These are phyloP conservation scores for Macadamia tetraphylla DNA, from an alignment of 164 flowering plant species.

Conservation along the genomic window DNA sequence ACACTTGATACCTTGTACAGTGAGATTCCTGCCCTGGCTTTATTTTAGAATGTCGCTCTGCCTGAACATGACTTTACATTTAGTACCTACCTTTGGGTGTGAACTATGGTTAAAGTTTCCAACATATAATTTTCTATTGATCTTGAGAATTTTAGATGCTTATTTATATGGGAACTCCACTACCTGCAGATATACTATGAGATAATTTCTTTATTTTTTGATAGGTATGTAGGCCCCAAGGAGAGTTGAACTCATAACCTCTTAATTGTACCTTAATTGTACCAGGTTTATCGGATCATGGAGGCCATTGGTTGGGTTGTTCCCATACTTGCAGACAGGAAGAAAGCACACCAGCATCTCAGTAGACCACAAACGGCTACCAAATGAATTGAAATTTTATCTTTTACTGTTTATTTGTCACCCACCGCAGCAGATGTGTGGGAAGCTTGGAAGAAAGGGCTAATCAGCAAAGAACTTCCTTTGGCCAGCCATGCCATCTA, in stretches of 20 bases:
- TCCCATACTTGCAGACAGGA: conserved; percentile 57
- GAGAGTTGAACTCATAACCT: too few relatives aligned
- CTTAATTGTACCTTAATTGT: not conserved
- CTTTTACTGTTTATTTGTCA: conserved; percentile 74
- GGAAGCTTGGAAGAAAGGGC: conserved; percentile 16
- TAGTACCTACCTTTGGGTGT: too few relatives aligned
- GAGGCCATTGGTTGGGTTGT: conserved; percentile 82
- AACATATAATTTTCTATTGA: not conserved
- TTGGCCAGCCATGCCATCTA: conserved; percentile 45
- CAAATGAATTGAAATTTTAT: conserved; percentile 71
- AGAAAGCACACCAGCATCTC: conserved; percentile 76
- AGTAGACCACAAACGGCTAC: conserved; percentile 47
- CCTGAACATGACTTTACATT: too few relatives aligned
- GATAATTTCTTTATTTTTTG: too few relatives aligned
- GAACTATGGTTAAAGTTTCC: too few relatives aligned
- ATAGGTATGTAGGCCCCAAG: too few relatives aligned
- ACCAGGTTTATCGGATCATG: conserved; percentile 55
- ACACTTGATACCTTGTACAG: too few relatives aligned
- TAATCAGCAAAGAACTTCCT: conserved; percentile 21
- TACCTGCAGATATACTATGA: not conserved
- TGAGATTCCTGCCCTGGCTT: too few relatives aligned
- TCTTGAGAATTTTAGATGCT: not conserved
- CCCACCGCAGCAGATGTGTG: conserved; percentile 74
- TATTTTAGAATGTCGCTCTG: too few relatives aligned
- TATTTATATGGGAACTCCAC: not conserved